A percentile compares a stretch with the other conserved stretches of the same genome.
These are phyloP conservation scores for Pseudogymnoascus sp. DNA, from an alignment of 2,329 filamentous ascomycete species.

Conservation along the genomic window DNA sequence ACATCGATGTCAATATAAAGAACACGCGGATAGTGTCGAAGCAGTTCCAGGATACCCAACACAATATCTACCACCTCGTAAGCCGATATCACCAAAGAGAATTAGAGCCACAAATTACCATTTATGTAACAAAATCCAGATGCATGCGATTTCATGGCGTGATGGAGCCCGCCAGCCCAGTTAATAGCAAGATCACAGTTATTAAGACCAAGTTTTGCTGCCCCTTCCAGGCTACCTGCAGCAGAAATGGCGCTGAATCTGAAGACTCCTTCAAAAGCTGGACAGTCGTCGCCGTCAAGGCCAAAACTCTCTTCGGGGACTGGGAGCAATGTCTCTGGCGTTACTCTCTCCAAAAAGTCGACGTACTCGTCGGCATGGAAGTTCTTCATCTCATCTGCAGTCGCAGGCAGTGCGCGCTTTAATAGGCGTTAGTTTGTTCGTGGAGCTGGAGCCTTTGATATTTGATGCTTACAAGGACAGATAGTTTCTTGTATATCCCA, in stretches of 20 bases:
- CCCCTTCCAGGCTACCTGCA: constrained; percentile 88
- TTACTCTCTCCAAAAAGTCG: constrained; percentile 88
- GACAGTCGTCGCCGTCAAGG: constrained; percentile 94
- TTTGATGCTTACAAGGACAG: constrained; percentile 69
- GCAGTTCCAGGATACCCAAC: constrained; percentile 82
- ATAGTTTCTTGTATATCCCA: constrained; percentile 92
- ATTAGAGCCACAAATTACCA: constrained; percentile 43
- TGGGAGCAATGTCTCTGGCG: constrained; percentile 95
- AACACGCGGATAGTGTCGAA: constrained; percentile 87
- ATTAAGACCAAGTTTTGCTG: constrained; percentile 76
- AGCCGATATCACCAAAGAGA: constrained; percentile 30
- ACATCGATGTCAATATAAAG: constrained; percentile 96
- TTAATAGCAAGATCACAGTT: constrained; percentile 97
- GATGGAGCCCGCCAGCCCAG: constrained; percentile 94
- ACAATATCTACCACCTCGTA: constrained; percentile 68
- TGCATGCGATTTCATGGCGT: constrained; percentile 94
- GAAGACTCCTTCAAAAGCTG: constrained; percentile 95
- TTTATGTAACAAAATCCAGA: constrained; percentile 99
- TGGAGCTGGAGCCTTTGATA: neutral
- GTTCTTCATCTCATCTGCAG: constrained; percentile 78
- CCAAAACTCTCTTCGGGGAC: constrained; percentile 84
- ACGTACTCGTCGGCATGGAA: constrained; percentile 96
- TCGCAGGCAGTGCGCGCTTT: constrained; percentile 76
- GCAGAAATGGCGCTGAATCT: constrained; percentile 93
- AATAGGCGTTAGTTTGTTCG: neutral